Percentiles rank a stretch among this genome's conserved stretches.
These are phyloP conservation scores for Kregervanrija delftensis DNA, from an alignment of 805 yeast genomes.

Conservation along the genomic window DNA sequence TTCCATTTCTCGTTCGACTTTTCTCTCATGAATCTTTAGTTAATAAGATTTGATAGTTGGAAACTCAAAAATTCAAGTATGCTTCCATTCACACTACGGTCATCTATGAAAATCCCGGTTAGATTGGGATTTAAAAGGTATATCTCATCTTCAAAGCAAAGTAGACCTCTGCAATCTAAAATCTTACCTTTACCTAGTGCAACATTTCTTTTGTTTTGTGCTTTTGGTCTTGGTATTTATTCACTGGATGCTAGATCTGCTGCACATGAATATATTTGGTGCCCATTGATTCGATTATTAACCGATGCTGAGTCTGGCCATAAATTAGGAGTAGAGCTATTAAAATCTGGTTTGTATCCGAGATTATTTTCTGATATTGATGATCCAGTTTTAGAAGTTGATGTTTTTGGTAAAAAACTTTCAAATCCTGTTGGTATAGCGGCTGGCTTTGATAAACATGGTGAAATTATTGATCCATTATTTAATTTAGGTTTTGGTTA, in stretches of 20 bases:
- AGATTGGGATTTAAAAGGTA: background rate
- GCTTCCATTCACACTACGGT: too few relatives aligned
- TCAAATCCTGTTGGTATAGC: constrained; percentile 86
- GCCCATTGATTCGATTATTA: constrained; percentile 64
- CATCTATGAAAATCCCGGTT: background rate
- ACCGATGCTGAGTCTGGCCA: constrained; percentile 89
- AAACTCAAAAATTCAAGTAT: too few relatives aligned
- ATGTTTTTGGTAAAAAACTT: constrained; percentile 58
- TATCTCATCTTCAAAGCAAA: background rate
- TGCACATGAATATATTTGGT: constrained; percentile 69
- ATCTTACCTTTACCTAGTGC: constrained; percentile 14
- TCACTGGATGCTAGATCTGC: constrained; percentile 79
- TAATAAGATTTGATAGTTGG: too few relatives aligned
- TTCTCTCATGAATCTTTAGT: too few relatives aligned
- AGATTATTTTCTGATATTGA: constrained; percentile 46
- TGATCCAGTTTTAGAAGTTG: constrained; percentile 47
- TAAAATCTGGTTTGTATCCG: constrained; percentile 69
- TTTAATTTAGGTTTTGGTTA: constrained; percentile 77
- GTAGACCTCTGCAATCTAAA: constrained; percentile 7
- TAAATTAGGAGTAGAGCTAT: constrained; percentile 57
- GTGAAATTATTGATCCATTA: constrained; percentile 80
- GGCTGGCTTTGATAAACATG: constrained; percentile 94
- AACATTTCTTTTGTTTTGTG: constrained; percentile 18
- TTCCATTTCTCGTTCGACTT: too few relatives aligned
- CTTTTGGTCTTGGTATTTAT: constrained; percentile 36